Percentiles rank a stretch among this genome's conserved stretches.
Evolutionary conservation across 1,284 basidiomycete genomes (phyloP).

Genomic region (Tylopilus sp.): DNA sequence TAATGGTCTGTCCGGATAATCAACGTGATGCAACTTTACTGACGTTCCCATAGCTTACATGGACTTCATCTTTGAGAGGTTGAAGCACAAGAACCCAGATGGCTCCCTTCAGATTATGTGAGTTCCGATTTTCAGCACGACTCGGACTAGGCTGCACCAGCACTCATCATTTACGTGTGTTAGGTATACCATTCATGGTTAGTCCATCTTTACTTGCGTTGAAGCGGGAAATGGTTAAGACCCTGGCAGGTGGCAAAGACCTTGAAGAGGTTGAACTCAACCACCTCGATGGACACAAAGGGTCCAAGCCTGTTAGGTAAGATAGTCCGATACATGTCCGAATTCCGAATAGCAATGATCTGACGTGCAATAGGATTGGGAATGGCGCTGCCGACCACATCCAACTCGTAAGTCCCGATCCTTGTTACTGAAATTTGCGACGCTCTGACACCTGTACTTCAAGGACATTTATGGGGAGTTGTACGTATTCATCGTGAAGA

Average conservation of each 20-base stretch:
- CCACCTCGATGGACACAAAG: constrained; percentile 91
- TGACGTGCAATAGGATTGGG: constrained; percentile 68
- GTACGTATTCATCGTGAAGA: constrained; percentile 50
- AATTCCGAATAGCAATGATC: constrained; percentile 6
- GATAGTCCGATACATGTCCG: constrained; percentile 12
- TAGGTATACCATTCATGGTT: constrained; percentile 85
- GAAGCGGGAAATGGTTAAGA: background rate
- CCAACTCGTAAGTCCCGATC: constrained; percentile 71
- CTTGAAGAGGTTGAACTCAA: constrained; percentile 84
- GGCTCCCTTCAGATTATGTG: constrained; percentile 93
- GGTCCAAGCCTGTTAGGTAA: constrained; percentile 77
- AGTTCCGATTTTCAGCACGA: constrained; percentile 23
- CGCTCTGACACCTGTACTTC: constrained; percentile 2
- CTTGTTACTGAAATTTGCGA: background rate
- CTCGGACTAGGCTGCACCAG: too few species aligned
- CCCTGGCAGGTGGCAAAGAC: constrained; percentile 76
- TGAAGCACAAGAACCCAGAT: constrained; percentile 86
- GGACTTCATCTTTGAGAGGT: constrained; percentile 88
- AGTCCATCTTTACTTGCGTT: constrained; percentile 17
- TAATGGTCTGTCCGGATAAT: constrained; percentile 60
- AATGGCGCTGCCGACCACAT: constrained; percentile 93
- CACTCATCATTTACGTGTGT: background rate
- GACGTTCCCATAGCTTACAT: constrained; percentile 72
- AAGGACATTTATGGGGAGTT: constrained; percentile 94
- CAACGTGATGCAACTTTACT: constrained; percentile 10